These are phyloP conservation scores for Aspergillus bertholletiae DNA, from an alignment of 495 filamentous ascomycete genomes.

Conservation along the genomic window DNA sequence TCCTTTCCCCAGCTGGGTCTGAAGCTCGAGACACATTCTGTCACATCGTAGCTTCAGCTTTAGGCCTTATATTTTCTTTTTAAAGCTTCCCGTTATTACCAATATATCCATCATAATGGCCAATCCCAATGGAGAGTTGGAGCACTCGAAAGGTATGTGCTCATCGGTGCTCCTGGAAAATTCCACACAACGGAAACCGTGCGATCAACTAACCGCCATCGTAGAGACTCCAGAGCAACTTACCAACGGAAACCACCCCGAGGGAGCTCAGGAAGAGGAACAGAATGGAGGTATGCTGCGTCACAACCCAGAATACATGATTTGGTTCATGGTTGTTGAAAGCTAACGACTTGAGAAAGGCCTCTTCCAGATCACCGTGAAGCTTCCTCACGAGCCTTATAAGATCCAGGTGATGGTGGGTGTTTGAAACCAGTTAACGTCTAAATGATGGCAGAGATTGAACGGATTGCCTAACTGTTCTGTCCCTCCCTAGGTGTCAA, in stretches of 20 bases:
- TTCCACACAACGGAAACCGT: background rate
- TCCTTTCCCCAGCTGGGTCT: slow-evolving; percentile 15
- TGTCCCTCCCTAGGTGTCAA: slow-evolving; percentile 62
- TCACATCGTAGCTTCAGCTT: slow-evolving; percentile 10
- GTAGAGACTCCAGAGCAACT: slow-evolving; percentile 37
- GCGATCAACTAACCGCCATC: slow-evolving; percentile 18
- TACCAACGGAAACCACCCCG: slow-evolving; percentile 31
- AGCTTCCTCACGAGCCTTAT: slow-evolving; percentile 75
- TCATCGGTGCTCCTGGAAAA: slow-evolving; percentile 2
- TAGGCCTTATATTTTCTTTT: too few species aligned
- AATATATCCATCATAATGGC: slow-evolving; percentile 32
- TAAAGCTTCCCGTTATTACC: slow-evolving; percentile 16
- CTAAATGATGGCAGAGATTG: background rate
- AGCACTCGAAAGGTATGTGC: slow-evolving; percentile 41
- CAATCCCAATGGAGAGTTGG: slow-evolving; percentile 40
- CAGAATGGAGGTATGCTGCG: slow-evolving; percentile 34
- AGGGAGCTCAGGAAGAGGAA: slow-evolving; percentile 37
- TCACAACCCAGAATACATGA: background rate
- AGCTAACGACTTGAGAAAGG: slow-evolving; percentile 28
- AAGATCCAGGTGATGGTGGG: slow-evolving; percentile 80
- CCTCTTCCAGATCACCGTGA: slow-evolving; percentile 78
- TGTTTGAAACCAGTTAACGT: slow-evolving; percentile 4
- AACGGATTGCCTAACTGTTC: slow-evolving; percentile 14
- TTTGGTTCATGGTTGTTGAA: too few species aligned
- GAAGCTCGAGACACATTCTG: slow-evolving; percentile 10